These are phyloP conservation scores for Pochonia chlamydosporia DNA, from an alignment of 2,329 filamentous ascomycete species.

Conservation along the genomic window DNA sequence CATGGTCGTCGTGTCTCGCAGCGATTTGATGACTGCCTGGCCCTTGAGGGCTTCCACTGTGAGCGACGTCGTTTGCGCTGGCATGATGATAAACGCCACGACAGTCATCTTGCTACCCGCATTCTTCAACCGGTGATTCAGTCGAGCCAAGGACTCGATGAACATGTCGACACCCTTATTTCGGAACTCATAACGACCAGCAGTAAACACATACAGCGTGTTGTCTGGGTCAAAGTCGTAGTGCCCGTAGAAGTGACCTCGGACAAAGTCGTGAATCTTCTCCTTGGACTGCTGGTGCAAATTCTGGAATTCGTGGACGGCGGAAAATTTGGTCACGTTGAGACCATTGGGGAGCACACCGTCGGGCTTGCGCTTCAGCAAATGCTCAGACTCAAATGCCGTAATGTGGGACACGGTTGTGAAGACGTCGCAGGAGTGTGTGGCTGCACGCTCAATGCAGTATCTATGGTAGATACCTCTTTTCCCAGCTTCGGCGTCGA, in stretches of 20 bases:
- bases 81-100: conserved; percentile 98
- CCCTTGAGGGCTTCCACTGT: conserved; percentile 95
- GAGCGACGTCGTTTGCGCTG: conserved; percentile 88
- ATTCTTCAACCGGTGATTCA: conserved; percentile 88
- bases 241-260: conserved; percentile 96
- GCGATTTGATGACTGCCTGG: conserved; percentile 93
- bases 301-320: conserved; percentile 98
- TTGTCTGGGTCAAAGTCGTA: conserved; percentile 97
- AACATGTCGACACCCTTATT: conserved; percentile 99
- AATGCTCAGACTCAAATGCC: conserved; percentile 94
- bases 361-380: conserved; percentile 95
- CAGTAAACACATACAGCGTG: conserved; percentile 95
- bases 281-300: conserved; percentile 93
- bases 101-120: conserved; percentile 86
- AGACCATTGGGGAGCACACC: conserved; percentile 93
- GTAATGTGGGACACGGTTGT: conserved; percentile 99
- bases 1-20: conserved; percentile 86
- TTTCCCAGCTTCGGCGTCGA: conserved; percentile 94
- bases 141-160: conserved; percentile 87
- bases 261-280: conserved; percentile 97
- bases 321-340: conserved; percentile 95
- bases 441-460: conserved; percentile 91
- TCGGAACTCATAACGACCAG: conserved; percentile 93
- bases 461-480: conserved; percentile 98
- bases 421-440: conserved; percentile 92